Base-by-base conservation (phyloP, 306 rosid genomes). In the Trifolium fragiferum region DNA sequence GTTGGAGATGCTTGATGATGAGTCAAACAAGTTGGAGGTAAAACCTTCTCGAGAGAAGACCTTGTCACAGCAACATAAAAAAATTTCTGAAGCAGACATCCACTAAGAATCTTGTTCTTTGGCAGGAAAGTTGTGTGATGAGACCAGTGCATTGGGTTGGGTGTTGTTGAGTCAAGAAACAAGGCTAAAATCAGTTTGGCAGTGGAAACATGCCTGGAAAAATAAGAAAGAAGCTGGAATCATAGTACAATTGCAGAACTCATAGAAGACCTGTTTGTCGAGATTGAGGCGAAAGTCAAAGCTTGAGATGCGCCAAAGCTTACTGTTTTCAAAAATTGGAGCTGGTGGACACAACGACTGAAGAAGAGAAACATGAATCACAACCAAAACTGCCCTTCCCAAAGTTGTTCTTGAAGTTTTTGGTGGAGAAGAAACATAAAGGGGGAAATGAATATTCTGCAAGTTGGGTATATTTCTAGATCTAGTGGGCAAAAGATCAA, bases 331-430 rank as follows among this genome's bases (percentile, higher is more conserved):
- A 49, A 51, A 51, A 51, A 10, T 10, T 18, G 10, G 58, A 51
- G 11, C 16, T 51, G 23, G 5, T 4, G 8, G 62, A 55, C 15
- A 21, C 15, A 8, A 21, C 6, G 32, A 10, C 32, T 11, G n/a
- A 55, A 55, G 62, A 55, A 23, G 33, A 55, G 62, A 55, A 55
- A 55, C 33, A 55, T 10, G 62, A 55, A 10, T 55, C 62, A 20
- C 62, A 21, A 23, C 62, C 62, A 55, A 55, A 21, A 55, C 7
- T 55, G 32, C 32, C 32, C n/a, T 8, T 3, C 15, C 62, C 62
- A 55, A 55, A 55, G 33, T 2, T 4, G 32, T 12, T 23, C 14
- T 13, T 16, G 58, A 12, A 51, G 25, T 21, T 55, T 55, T 55
- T 21, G 33, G 15, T 3, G 62, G 30, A 18, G 59, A 53, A 19